These are phyloP conservation scores for Rutstroemia sydowiana DNA, from an alignment of 2,329 filamentous ascomycete species.

Conservation along the genomic window DNA sequence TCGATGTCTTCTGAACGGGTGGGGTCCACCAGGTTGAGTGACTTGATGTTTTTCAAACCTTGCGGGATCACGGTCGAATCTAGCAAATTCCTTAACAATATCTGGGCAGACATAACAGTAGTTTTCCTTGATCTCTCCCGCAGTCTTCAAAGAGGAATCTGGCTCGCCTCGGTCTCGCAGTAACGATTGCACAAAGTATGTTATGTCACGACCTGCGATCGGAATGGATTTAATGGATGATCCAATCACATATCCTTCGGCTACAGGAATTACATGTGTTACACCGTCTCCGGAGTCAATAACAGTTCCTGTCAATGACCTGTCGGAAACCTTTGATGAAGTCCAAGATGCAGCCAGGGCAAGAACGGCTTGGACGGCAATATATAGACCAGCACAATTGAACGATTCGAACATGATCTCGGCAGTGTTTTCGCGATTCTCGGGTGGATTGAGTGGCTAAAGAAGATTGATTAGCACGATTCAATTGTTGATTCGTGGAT, in stretches of 20 bases:
- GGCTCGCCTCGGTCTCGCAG: slow-evolving; percentile 93
- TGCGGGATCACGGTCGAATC: slow-evolving; percentile 87
- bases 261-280: slow-evolving; percentile 96
- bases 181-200: slow-evolving; percentile 95
- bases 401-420: slow-evolving; percentile 99
- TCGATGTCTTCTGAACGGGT: too few species aligned
- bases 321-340: slow-evolving; percentile 92
- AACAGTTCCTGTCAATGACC: slow-evolving; percentile 92
- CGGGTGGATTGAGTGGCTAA: slow-evolving; percentile 90
- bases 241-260: slow-evolving; percentile 97
- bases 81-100: slow-evolving; percentile 96
- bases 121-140: slow-evolving; percentile 97
- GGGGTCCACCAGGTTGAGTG: slow-evolving; percentile 75
- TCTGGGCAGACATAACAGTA: slow-evolving; percentile 98
- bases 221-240: slow-evolving; percentile 99
- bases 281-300: slow-evolving; percentile 99
- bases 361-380: slow-evolving; percentile 94
- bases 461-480: slow-evolving; percentile 2
- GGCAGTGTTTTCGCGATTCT: slow-evolving; percentile 97
- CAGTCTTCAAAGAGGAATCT: slow-evolving; percentile 93
- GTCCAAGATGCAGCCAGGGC: slow-evolving; percentile 97
- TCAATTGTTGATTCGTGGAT: not conserved
- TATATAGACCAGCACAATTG: slow-evolving; percentile 98
- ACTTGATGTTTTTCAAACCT: slow-evolving; percentile 88
- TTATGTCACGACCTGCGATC: slow-evolving; percentile 95